Evolutionary conservation across 169 alveolate species (phyloP), one percentile per base, ranked within the genome.

Genomic region (Plasmodium fragile): DNA sequence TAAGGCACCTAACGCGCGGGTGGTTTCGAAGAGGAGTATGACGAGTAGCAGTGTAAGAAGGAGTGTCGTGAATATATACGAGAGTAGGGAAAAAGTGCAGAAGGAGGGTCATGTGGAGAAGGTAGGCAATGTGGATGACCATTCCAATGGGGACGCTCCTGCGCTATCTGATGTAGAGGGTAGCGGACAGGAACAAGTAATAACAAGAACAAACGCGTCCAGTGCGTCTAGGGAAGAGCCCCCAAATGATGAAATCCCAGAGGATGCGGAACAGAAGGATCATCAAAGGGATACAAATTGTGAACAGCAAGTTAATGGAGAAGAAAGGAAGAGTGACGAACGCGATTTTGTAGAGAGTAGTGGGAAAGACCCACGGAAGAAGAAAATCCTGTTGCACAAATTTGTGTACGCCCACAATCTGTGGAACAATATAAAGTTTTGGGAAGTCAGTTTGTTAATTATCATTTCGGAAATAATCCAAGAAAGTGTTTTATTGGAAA

Each of bases 391-490:
- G 55, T 39, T 84, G 49, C 79, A 77, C 45, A 73, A 77, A 84
- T 84, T 84, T 84, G 53, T 84, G 80, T 84, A 84, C 43, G 77
- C 83, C 22, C 93, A 84, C 49, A 53, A 7, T 41, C 39, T 84
- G 16, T 84, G 93, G 93, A 84, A 84, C 59, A 73, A 84, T 43
- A 84, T 84, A 84, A 84, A 84, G 65, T 84, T 84, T 13, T 84
- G 93, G 93, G 93, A 84, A 53, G 84, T 77, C 11, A 53, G 93
- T 72, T 59, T 84, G 32, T 84, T 84, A 75, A 28, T 75, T 10
- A 84, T 84, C 28, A 84, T 84, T 73, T 84, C 93, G 36, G 93
- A 84, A 84, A 75, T 84, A 73, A 84, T 84, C 28, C 93, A 84
- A 84, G 93, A 84, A 49, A 52, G 25, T 18, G 59, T 84, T 84